These are phyloP conservation scores for Graphiopsis chlorocephala DNA, from an alignment of 2,329 filamentous ascomycete genomes.

Conservation along the genomic window DNA sequence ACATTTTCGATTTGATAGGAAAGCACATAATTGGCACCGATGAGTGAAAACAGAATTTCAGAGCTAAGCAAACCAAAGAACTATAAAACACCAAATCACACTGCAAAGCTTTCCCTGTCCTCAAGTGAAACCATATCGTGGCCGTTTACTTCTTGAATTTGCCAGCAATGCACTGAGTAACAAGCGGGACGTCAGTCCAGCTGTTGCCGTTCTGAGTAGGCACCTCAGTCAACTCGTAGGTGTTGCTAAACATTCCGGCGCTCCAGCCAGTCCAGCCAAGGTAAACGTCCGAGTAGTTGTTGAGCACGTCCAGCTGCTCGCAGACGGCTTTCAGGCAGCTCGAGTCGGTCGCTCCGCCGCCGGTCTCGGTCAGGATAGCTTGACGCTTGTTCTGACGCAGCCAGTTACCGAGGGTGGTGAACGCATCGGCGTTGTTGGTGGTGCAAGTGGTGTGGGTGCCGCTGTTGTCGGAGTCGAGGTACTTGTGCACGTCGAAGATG, in stretches of 20 bases:
- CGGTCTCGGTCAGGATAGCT: conserved; percentile 44
- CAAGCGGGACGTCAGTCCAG: conserved; percentile 28
- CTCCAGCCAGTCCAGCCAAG: conserved; percentile 35
- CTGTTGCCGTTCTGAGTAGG: conserved; percentile 25
- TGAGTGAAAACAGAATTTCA: not conserved
- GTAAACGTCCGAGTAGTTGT: conserved; percentile 32
- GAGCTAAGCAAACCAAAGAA: not conserved
- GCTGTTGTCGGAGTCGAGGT: conserved; percentile 41
- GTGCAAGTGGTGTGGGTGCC: conserved; percentile 38
- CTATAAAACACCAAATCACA: not conserved
- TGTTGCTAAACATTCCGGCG: conserved; percentile 31
- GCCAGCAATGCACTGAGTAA: conserved; percentile 31
- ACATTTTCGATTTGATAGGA: not conserved
- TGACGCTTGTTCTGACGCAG: conserved; percentile 37
- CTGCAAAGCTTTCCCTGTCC: not conserved
- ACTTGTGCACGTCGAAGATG: conserved; percentile 44
- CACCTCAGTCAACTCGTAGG: conserved; percentile 30
- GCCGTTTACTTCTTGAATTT: conserved; percentile 22
- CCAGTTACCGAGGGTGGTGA: conserved; percentile 38
- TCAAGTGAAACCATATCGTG: too few relatives aligned
- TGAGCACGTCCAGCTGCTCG: conserved; percentile 30
- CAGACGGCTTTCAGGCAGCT: conserved; percentile 37
- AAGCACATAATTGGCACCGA: not conserved
- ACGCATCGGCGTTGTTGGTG: conserved; percentile 35
- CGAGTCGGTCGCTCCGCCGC: conserved; percentile 38